A percentile compares a stretch with the other conserved stretches of the same genome.
phyloP scores from a whole-genome alignment of 2,329 filamentous ascomycete genomes.

The Tolypocladium sp. region DNA sequence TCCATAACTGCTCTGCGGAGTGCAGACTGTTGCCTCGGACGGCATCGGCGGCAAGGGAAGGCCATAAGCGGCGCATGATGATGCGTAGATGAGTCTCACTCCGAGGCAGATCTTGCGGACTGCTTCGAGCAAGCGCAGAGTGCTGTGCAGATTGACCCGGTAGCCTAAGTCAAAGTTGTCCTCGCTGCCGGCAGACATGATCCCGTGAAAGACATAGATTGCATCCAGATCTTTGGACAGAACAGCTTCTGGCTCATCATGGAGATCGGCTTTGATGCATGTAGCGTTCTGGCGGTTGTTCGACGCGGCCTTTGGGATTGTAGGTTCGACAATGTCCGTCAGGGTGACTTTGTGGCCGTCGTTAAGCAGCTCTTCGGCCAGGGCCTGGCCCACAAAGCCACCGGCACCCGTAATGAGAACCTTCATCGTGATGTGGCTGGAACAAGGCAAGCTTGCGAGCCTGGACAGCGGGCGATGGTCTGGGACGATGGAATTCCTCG shows the following conservation, averaged over 20 bases:
- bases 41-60: constrained; percentile 36
- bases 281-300: constrained; percentile 16
- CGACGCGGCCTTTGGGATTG: constrained; percentile 30
- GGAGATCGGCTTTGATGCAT: constrained; percentile 14
- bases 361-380: constrained; percentile 45
- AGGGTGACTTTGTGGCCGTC: constrained; percentile 36
- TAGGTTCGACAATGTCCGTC: constrained; percentile 46
- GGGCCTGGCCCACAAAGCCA: constrained; percentile 55
- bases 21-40: constrained; percentile 32
- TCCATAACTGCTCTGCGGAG: constrained; percentile 49
- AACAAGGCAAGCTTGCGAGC: background rate
- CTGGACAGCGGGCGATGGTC: background rate
- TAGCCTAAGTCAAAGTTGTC: constrained; percentile 44
- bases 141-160: constrained; percentile 48
- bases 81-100: constrained; percentile 46
- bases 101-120: constrained; percentile 34
- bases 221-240: constrained; percentile 26
- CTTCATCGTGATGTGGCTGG: constrained; percentile 4
- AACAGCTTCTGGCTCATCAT: constrained; percentile 6
- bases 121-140: constrained; percentile 40
- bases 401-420: constrained; percentile 56
- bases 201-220: constrained; percentile 50
- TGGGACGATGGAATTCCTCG: background rate
- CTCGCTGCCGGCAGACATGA: constrained; percentile 55
- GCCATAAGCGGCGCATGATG: constrained; percentile 50